phyloP scores from a whole-genome alignment of 306 rosid species.

The Vigna radiata region DNA sequence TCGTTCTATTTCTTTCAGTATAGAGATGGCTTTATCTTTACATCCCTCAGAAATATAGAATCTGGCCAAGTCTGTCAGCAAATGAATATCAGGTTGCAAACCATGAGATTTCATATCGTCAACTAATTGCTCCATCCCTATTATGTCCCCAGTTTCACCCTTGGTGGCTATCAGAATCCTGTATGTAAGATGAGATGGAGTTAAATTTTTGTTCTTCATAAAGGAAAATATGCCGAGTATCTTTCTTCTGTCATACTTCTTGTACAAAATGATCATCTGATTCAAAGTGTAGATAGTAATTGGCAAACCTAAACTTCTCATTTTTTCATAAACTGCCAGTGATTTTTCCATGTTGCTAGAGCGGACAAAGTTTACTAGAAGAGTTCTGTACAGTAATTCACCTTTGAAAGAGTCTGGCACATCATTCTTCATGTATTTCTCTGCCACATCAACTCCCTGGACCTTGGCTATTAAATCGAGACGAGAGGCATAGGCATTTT shows the following conservation, averaged over 20 bases:
- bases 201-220: no score
- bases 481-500: background rate
- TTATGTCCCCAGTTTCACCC: background rate
- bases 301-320: constrained; percentile 15
- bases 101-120: background rate
- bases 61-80: background rate
- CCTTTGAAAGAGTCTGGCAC: background rate
- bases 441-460: constrained; percentile 7
- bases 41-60: background rate
- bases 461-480: constrained; percentile 21
- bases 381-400: constrained; percentile 8
- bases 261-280: constrained; percentile 13
- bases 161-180: constrained; percentile 2
- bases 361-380: background rate
- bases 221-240: background rate
- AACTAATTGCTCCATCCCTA: background rate
- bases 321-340: background rate
- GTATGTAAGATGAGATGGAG: background rate
- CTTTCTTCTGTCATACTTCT: background rate
- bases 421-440: constrained; percentile 3
- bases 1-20: background rate
- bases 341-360: background rate
- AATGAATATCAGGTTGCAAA: constrained; percentile 7
- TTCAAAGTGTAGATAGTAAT: background rate
- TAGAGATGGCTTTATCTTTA: no score